Conservation (phyloP, 73 alveolate species). For the Paramecium biaurelia region DNA sequence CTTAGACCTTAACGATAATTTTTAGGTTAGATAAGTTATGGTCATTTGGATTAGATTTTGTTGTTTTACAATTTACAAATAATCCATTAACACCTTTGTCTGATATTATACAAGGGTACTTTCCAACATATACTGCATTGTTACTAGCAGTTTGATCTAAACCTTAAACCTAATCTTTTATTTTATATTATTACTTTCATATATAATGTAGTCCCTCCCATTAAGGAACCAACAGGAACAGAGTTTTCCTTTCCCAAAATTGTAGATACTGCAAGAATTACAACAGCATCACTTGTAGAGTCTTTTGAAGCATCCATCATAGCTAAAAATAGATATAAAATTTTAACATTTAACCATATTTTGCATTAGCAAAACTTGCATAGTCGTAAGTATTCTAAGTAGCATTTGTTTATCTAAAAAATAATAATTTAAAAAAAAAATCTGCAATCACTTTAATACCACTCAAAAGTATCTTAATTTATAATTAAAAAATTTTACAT, state of each 20-base stretch:
- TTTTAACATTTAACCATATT: too few species aligned
- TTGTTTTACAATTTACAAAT: slow-evolving; percentile 49
- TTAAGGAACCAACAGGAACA: not conserved
- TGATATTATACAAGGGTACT: slow-evolving; percentile 49
- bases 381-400: too few species aligned
- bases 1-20: slow-evolving; percentile 10
- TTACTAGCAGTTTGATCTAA: slow-evolving; percentile 49
- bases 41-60: slow-evolving; percentile 29
- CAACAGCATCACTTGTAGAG: not conserved
- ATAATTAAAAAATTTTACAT: too few species aligned
- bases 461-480: too few species aligned
- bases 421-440: too few species aligned
- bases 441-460: too few species aligned
- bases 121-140: slow-evolving; percentile 53
- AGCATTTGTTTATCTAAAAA: too few species aligned
- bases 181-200: not conserved
- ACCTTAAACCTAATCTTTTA: not conserved
- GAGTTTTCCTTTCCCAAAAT: not conserved
- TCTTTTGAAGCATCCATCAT: not conserved
- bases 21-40: not conserved
- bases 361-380: too few species aligned
- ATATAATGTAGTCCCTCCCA: not conserved
- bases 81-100: slow-evolving; percentile 60
- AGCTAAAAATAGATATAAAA: not conserved
- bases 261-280: not conserved